phyloP scores from a whole-genome alignment of 176 grass and related monocot species.

The Musa itinerans region DNA sequence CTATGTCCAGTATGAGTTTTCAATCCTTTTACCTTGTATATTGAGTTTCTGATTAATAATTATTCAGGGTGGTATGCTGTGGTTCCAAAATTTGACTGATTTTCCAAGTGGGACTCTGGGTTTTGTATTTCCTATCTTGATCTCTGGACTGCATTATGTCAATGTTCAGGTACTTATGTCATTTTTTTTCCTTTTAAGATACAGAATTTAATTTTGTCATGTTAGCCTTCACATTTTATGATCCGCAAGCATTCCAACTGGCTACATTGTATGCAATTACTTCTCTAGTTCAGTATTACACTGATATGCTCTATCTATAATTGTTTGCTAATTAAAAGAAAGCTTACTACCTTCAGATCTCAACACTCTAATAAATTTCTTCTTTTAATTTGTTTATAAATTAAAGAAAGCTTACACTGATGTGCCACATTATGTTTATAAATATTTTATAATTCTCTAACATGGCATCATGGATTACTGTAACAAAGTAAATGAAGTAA shows the following conservation, averaged over 20 bases:
- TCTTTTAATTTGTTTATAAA: too few species aligned
- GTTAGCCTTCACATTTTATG: not conserved
- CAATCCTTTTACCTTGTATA: not conserved
- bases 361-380: too few species aligned
- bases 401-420: too few species aligned
- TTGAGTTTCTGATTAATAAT: conserved; percentile 13
- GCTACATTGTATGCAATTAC: not conserved
- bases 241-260: not conserved
- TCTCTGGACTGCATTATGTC: conserved; percentile 75
- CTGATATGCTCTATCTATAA: too few species aligned
- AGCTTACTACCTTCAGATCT: too few species aligned
- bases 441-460: too few species aligned
- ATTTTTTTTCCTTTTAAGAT: conserved; percentile 10
- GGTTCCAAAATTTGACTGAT: conserved; percentile 76
- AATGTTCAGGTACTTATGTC: conserved; percentile 68
- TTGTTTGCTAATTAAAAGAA: too few species aligned
- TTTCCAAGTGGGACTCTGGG: conserved; percentile 63
- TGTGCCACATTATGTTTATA: too few species aligned
- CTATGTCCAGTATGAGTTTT: not conserved
- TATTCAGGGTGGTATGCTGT: conserved; percentile 62
- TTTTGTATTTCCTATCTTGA: conserved; percentile 59
- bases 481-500: not conserved
- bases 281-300: not conserved
- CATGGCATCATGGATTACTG: not conserved
- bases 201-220: not conserved